Evolutionary conservation across 495 filamentous ascomycete genomes (phyloP).

Genomic region (Aspergillus panamensis): DNA sequence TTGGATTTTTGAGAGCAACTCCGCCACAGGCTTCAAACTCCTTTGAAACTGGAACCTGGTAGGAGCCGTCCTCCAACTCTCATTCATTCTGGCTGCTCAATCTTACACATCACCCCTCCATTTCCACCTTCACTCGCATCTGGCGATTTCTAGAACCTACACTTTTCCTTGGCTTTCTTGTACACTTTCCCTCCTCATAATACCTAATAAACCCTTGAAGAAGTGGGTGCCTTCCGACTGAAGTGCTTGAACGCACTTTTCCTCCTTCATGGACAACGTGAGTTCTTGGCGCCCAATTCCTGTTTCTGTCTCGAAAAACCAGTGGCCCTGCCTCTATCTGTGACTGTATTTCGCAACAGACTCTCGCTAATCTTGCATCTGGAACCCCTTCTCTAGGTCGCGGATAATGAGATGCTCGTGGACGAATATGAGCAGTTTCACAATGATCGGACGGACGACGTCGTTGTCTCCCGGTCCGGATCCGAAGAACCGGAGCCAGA

Average conservation of each 20-base stretch:
- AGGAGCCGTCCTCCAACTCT: slow-evolving; percentile 2
- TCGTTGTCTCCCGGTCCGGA: slow-evolving; percentile 74
- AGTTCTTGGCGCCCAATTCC: slow-evolving; percentile 30
- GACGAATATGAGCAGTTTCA: slow-evolving; percentile 68
- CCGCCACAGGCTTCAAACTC: slow-evolving; percentile 29
- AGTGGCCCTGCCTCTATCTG: neutral
- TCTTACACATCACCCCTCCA: slow-evolving; percentile 10
- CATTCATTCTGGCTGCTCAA: slow-evolving; percentile 12
- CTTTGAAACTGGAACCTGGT: slow-evolving; percentile 21
- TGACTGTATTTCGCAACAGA: neutral
- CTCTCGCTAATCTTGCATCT: slow-evolving; percentile 9
- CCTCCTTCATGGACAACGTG: slow-evolving; percentile 49
- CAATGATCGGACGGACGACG: slow-evolving; percentile 78
- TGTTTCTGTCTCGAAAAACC: slow-evolving; percentile 20
- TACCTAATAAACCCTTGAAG: slow-evolving; percentile 1
- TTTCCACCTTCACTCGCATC: slow-evolving; percentile 2
- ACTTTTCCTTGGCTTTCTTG: slow-evolving; percentile 4
- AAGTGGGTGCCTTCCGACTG: slow-evolving; percentile 27
- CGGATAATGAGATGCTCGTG: slow-evolving; percentile 62
- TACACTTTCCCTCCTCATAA: slow-evolving; percentile 3
- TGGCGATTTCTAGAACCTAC: slow-evolving; percentile 7
- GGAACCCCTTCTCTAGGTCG: slow-evolving; percentile 28
- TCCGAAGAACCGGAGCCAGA: slow-evolving; percentile 51
- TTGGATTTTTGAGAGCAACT: slow-evolving; percentile 25
- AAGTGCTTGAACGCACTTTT: slow-evolving; percentile 33